Evolutionary conservation across 2,329 filamentous ascomycete species (phyloP), one percentile per base, ranked within the genome.

Genomic region (Chaetomium globosum): DNA sequence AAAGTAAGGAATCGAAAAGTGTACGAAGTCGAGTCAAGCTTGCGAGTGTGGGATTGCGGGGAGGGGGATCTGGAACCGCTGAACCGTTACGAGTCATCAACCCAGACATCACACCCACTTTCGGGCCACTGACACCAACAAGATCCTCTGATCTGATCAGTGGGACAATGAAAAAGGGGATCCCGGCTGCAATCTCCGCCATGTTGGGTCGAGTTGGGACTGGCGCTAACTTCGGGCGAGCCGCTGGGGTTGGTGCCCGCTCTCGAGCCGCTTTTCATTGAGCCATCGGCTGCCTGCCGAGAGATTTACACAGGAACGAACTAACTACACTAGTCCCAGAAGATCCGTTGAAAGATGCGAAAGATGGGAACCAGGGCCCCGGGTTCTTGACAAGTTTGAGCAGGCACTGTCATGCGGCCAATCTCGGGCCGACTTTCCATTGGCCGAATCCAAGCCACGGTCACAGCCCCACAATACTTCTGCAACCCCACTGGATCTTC

Each of bases 281-380:
- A 48, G 43, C 43, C 6, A 19, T 10, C n/a, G 36, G 36, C 16
- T 39, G 36, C 13, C 36, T 39, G 36, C 36, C 36, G 36, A 39
- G 36, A 39, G 36, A 19, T 16, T 39, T 12, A n/a, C n/a, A n/a
- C n/a, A n/a, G n/a, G n/a, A n/a, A n/a, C n/a, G n/a, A n/a, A n/a
- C n/a, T n/a, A n/a, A n/a, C n/a, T n/a, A n/a, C n/a, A n/a, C n/a
- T n/a, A 12, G 33, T 12, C 10, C 9, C 10, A 36, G 33, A 36
- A 36, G 33, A 36, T 36, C 33, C 33, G 10, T 39, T 43, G 16
- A 43, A 43, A 43, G 39, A 36, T 36, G 33, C 1, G 9, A 12
- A 36, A 3, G 16, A n/a, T 43, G 39, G 39, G 39, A 63, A 58
- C 61, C 61, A 63, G 46, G 61, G 33, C 31, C 43, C 51, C 54